These are phyloP conservation scores for Nepenthes mirabilis DNA, from an alignment of 148 eudicot genomes.

Conservation along the genomic window DNA sequence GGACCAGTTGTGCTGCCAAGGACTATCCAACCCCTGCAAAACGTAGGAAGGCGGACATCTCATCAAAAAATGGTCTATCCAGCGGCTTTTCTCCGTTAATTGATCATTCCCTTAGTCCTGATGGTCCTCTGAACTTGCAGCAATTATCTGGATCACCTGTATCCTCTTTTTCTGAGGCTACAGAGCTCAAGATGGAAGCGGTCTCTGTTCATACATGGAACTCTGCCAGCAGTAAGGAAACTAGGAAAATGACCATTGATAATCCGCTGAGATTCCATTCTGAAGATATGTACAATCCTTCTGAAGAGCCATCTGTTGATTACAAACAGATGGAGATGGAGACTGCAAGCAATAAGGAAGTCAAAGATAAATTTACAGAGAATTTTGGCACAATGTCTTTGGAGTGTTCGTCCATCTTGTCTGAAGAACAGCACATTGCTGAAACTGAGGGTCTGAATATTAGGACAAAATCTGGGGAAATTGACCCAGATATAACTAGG, in stretches of 20 bases:
- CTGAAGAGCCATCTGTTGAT: conserved; percentile 15
- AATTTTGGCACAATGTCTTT: conserved; percentile 9
- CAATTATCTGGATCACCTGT: conserved; percentile 11
- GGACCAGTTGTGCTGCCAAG: not conserved
- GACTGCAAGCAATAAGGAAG: conserved; percentile 8
- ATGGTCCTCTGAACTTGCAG: conserved; percentile 12
- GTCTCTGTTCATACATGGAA: conserved; percentile 3
- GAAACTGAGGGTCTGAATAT: conserved; percentile 16
- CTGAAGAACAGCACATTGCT: conserved; percentile 16
- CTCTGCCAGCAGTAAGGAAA: conserved; percentile 7
- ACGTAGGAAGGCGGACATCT: conserved; percentile 20
- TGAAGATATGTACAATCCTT: conserved; percentile 7
- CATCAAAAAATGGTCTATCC: conserved; percentile 12
- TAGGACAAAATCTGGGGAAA: conserved; percentile 11
- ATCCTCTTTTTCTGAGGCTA: conserved; percentile 8
- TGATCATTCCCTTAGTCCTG: conserved; percentile 8
- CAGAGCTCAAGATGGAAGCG: conserved; percentile 11
- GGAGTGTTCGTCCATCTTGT: conserved; percentile 8
- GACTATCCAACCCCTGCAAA: conserved; percentile 21
- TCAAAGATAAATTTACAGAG: conserved; percentile 8
- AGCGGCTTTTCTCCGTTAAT: conserved; percentile 6
- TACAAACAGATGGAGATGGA: conserved; percentile 12
- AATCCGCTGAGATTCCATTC: conserved; percentile 5
- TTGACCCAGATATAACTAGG: conserved; percentile 13
- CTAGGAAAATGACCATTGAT: conserved; percentile 13